Evolutionary conservation across 1,284 basidiomycete species (phyloP), one percentile per base, ranked within the genome.

Genomic region (Stereum hirsutum): DNA sequence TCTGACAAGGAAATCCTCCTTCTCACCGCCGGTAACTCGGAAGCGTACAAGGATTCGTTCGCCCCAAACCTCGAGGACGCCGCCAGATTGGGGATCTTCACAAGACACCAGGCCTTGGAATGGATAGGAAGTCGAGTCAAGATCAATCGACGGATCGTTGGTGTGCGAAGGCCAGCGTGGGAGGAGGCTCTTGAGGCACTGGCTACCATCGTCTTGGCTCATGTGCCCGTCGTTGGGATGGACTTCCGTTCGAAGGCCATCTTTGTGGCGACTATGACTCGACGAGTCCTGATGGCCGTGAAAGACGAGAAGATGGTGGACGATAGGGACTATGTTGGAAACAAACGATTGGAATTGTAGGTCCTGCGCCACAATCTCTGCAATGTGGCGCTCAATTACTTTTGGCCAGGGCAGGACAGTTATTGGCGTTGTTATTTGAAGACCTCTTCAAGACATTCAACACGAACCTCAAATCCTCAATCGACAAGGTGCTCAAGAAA

Each of bases 371-470:
- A 35, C 12, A n/a, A 15, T 26, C 24, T 26, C 35, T 25, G 32
- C 17, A 6, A 28, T 36, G 31, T 39, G 10, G 30, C 11, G 10
- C 20, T 41, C 17, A 17, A 41, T 19, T 32, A 6, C 19, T 6
- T 12, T 14, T 31, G 4, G 14, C 35, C 57, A 94, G 92, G 43
- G 97, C 97, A 38, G 96, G 96, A 30, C 97, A 99, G 61, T 75
- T 99, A 7, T 75, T 99, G 14, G 91, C 95, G 2, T 73, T 99
- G 3, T 73, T 99, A 1, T 99, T 99, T 52, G 96, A 99, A 64
- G 96, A 99, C 61, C 69, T 98, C 21, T 99, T 99, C 78, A 99
- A 99, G 64, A 98, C 93, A 1, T 99, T 96, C 71, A 99, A 98
- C 61, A 78, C 88, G 15, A 96, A 98, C 58, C 78, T 99, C 41